Evolutionary conservation across 1,284 basidiomycete genomes (phyloP).

Genomic region (Apiotrichum brassicae): DNA sequence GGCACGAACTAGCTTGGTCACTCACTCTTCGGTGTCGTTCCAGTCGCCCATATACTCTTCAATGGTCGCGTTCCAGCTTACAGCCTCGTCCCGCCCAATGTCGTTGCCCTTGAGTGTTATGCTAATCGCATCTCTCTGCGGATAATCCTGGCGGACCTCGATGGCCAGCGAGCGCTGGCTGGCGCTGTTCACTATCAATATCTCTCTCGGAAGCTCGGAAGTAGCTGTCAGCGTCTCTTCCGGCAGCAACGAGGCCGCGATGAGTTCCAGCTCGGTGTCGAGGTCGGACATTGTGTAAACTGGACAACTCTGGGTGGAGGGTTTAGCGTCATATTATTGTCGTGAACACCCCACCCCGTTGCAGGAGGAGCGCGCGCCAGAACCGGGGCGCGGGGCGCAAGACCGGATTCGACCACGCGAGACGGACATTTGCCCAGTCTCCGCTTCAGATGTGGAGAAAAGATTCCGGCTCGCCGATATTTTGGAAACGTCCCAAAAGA

Average conservation of each 20-base stretch:
- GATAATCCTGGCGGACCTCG: slow-evolving; percentile 47
- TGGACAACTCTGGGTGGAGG: too few species aligned
- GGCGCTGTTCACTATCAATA: slow-evolving; percentile 48
- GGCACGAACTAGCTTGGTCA: slow-evolving; percentile 35
- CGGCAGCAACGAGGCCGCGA: slow-evolving; percentile 56
- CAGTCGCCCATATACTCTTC: slow-evolving; percentile 46
- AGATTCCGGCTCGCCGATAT: too few species aligned
- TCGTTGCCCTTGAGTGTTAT: slow-evolving; percentile 46
- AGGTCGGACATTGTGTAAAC: slow-evolving; percentile 11
- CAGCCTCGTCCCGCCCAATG: slow-evolving; percentile 28
- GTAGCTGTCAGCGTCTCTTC: slow-evolving; percentile 52
- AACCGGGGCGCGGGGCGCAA: too few species aligned
- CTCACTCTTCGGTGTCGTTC: slow-evolving; percentile 50
- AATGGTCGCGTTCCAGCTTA: slow-evolving; percentile 53
- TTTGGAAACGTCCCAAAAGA: neutral
- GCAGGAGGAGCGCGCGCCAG: too few species aligned
- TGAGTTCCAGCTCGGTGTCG: slow-evolving; percentile 36
- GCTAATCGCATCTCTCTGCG: slow-evolving; percentile 12
- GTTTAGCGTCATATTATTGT: too few species aligned
- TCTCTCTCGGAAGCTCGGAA: slow-evolving; percentile 12
- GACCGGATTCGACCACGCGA: too few species aligned
- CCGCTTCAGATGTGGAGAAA: too few species aligned
- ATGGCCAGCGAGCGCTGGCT: slow-evolving; percentile 44
- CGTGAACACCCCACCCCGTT: too few species aligned
- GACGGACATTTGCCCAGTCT: too few species aligned